Percentiles rank a stretch among this genome's conserved stretches.
phyloP scores from a whole-genome alignment of 495 filamentous ascomycete genomes.

The Articulospora tetracladia region DNA sequence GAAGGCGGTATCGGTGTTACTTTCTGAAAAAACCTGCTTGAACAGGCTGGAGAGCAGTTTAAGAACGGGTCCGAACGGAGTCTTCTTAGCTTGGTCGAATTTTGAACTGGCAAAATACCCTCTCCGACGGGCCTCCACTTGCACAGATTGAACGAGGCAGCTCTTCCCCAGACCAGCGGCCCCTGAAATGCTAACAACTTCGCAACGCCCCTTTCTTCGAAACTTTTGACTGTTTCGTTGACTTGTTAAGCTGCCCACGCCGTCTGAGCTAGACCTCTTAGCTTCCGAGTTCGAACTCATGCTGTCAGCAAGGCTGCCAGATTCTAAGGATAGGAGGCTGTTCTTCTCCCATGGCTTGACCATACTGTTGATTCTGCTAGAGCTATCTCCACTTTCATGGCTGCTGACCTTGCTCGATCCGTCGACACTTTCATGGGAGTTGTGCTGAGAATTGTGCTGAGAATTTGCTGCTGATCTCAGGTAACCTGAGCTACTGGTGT shows the following conservation, averaged over 20 bases:
- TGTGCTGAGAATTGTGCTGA: slow-evolving; percentile 18
- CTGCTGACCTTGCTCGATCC: slow-evolving; percentile 4
- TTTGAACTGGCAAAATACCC: slow-evolving; percentile 79
- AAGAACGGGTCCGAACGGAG: slow-evolving; percentile 80
- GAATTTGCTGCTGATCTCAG: slow-evolving; percentile 15
- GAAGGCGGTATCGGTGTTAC: slow-evolving; percentile 77
- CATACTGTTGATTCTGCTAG: slow-evolving; percentile 2
- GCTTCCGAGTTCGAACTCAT: slow-evolving; percentile 12
- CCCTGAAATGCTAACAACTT: slow-evolving; percentile 75
- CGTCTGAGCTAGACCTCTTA: slow-evolving; percentile 16
- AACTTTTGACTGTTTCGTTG: slow-evolving; percentile 44
- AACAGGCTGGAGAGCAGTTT: slow-evolving; percentile 78
- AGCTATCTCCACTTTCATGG: slow-evolving; percentile 9
- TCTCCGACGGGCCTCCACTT: slow-evolving; percentile 64
- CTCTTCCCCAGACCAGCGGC: slow-evolving; percentile 80
- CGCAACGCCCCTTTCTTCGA: slow-evolving; percentile 64
- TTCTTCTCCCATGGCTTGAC: slow-evolving; percentile 26
- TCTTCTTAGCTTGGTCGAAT: slow-evolving; percentile 75
- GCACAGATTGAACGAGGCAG: slow-evolving; percentile 72
- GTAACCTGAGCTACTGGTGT: slow-evolving; percentile 10
- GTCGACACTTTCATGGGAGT: slow-evolving; percentile 5
- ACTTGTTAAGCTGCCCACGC: slow-evolving; percentile 19
- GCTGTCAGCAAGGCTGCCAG: slow-evolving; percentile 21
- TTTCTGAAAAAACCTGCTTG: slow-evolving; percentile 88
- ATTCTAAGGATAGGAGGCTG: slow-evolving; percentile 10